Evolutionary conservation across 2,329 filamentous ascomycete species (phyloP), one percentile per base, ranked within the genome.

Genomic region (Cylindrodendrum hubeiense): DNA sequence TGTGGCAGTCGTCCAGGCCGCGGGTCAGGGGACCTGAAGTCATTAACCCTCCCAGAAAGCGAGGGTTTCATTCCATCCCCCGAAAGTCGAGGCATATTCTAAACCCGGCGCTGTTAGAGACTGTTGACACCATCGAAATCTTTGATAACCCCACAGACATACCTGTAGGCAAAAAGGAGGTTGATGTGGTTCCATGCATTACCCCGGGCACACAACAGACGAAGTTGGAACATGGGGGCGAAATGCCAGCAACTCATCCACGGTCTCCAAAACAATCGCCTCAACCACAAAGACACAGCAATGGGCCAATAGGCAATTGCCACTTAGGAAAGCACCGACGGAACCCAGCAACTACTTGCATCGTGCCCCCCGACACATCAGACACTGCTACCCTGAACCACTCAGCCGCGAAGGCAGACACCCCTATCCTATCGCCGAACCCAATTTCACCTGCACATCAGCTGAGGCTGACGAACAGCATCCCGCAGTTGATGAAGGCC

Each of bases 401-500:
- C 22, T 44, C 60, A 33, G 53, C 49, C 47, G 58, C 43, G 47
- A 65, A 67, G 24, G 60, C 60, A 9, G 61, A 69, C 12, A 73
- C 76, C 30, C 72, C 78, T 13, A 80, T 85, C 37, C 67, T 85
- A 34, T 81, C 82, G 4, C 84, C 84, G n/a, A 80, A 83, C 49
- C 84, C 84, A 15, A 82, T 86, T 4, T 87, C 84, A 17, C 82
- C 84, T 34, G 78, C 76, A 34, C 78, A 79, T 28, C 78, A 82
- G 66, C 77, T 85, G 19, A 82, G 79, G 55, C 76, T 84, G 41
- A 84, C 83, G 62, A 84, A 83, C 66, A 86, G 83, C 66, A 83
- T 85, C 55, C 83, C 85, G 7, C 81, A 81, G 43, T 75, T 87
- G 15, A 87, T 87, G 84, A 87, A 87, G 71, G 81, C 82, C 22